Conservation (phyloP, 208 protist genomes). For the Angomonas ambiguus region DNA sequence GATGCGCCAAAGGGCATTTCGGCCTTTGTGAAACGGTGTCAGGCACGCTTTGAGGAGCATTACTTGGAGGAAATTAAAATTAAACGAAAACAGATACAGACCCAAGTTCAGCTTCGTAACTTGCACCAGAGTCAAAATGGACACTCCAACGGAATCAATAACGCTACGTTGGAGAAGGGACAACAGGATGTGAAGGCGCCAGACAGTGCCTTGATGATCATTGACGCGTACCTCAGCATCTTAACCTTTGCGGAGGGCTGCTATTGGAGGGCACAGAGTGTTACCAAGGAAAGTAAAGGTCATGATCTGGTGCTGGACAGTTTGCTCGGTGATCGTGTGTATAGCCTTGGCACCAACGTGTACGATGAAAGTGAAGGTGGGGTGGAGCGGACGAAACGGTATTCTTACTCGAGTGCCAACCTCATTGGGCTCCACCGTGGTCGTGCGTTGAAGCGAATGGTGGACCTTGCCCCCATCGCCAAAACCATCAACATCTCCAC, state of each 20-base stretch:
- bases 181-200: background rate
- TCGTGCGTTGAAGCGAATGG: conserved; percentile 73
- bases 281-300: conserved; percentile 54
- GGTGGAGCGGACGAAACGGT: background rate
- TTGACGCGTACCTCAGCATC: conserved; percentile 70
- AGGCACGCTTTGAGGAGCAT: background rate
- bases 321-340: conserved; percentile 57
- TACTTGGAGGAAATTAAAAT: background rate
- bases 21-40: background rate
- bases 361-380: background rate
- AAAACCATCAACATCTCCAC: conserved; percentile 49
- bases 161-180: background rate
- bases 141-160: background rate
- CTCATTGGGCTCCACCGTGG: conserved; percentile 29
- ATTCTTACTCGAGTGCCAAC: background rate
- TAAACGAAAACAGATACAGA: background rate
- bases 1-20: conserved; percentile 32
- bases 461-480: conserved; percentile 59
- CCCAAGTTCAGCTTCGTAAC: background rate
- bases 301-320: conserved; percentile 70
- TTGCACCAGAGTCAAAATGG: background rate
- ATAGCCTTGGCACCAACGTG: conserved; percentile 14
- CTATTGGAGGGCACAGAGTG: conserved; percentile 52
- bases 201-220: conserved; percentile 34
- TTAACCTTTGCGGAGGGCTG: conserved; percentile 53